Conservation (phyloP, 257 asterid species). For the Dorcoceras hygrometricum region DNA sequence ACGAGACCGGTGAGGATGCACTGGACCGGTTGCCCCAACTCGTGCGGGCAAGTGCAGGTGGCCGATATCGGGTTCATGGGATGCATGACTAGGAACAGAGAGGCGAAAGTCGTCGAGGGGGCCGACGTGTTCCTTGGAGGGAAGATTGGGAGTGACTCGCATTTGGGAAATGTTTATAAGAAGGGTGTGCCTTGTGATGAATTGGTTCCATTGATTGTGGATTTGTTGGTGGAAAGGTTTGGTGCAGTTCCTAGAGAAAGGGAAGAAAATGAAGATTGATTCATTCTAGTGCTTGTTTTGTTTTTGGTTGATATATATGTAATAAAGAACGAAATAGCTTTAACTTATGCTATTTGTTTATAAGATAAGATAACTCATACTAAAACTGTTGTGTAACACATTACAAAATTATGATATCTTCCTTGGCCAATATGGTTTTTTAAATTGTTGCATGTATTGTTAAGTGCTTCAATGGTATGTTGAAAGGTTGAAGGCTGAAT, state of each 20-base stretch:
- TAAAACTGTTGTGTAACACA: too few species aligned
- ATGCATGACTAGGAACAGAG: slow-evolving; percentile 66
- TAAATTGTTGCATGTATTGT: too few species aligned
- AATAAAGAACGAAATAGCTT: background rate
- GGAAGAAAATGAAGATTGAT: slow-evolving; percentile 70
- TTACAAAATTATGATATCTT: too few species aligned
- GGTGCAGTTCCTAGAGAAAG: slow-evolving; percentile 73
- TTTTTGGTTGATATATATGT: background rate
- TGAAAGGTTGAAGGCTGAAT: too few species aligned
- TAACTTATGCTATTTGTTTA: background rate
- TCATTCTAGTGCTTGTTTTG: background rate
- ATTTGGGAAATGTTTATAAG: slow-evolving; percentile 79
- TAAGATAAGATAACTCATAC: background rate
- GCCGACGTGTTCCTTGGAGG: slow-evolving; percentile 88
- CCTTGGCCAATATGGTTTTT: too few species aligned
- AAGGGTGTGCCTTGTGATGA: slow-evolving; percentile 93
- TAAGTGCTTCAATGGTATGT: too few species aligned
- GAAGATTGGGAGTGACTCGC: slow-evolving; percentile 87
- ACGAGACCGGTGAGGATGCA: slow-evolving; percentile 84
- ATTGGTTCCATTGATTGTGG: slow-evolving; percentile 70
- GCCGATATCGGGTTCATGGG: slow-evolving; percentile 99
- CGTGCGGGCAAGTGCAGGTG: slow-evolving; percentile 91
- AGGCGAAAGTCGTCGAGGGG: slow-evolving; percentile 76
- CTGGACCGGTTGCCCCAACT: slow-evolving; percentile 96
- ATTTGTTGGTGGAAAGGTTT: slow-evolving; percentile 63